Base-by-base conservation (phyloP, 768 basidiomycete species). In the Suillus sp. region DNA sequence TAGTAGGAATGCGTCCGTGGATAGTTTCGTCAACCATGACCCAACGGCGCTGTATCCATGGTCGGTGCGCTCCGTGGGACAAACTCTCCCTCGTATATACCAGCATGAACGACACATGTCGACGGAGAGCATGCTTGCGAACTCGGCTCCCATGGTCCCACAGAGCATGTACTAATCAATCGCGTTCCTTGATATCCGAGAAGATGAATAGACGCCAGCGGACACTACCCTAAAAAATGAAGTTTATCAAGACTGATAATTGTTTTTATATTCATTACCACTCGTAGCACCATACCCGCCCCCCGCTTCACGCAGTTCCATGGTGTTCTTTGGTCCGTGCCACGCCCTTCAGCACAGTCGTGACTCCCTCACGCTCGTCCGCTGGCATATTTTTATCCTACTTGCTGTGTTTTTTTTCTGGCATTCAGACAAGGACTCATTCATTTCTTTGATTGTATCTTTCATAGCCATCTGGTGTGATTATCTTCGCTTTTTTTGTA, bases 11-110 rank as follows among this genome's bases (percentile, higher is more conserved):
- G 35, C 70, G 1, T 77, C 75, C 2, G 56, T 64, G 20, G 78
- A 77, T 45, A 71, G 67, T 48, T 13, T 70, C 14, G 40, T 59
- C 20, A 70, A 66, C 10, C 64, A 70, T 8, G 75, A 76, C 59
- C 70, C 73, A 32, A 65, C 73, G 18, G 71, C 74, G 71, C 61
- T 77, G 37, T 77, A 79, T 65, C 81, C 80, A 4, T 71, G 71
- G 2, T 66, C 78, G 14, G 78, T 78, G 32, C 75, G 78, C 34
- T 74, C 72, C 3, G 78, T 75, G 5, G 78, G 77, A 11, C 76
- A 78, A 35, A 56, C 60, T 25, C 66, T 66, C 34, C 67, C 66
- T 9, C 69, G 48, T 25, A 27, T 32, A 13, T 60, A 65, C 25
- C 45, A 60, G 32, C 71, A 75, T 38, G 69, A 61, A 6, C 75